Evolutionary conservation across 1,284 basidiomycete species (phyloP), one percentile per base, ranked within the genome.

Genomic region (Neolentinus lepideus): DNA sequence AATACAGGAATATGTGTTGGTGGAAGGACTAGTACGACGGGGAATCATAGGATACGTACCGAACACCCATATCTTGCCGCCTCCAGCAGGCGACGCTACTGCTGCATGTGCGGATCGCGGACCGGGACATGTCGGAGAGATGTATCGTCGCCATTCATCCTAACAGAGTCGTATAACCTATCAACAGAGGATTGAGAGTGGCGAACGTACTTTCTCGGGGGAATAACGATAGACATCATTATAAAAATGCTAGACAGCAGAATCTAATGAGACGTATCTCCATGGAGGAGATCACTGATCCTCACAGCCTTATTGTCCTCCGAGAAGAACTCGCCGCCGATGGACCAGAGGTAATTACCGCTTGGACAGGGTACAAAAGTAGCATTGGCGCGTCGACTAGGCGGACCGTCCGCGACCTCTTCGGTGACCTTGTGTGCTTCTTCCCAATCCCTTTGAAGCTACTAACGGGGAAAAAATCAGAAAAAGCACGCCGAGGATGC

Each of bases 121-220:
- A 0, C 90, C 89, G 0, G 92, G 93, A 59, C 88, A 90, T 0
- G 83, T 90, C 14, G 84, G 85, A 0, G 88, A 92, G 38, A 91
- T 79, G 62, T 91, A 94, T 64, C 84, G 85, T 9, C 88, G 77
- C 92, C 92, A 94, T 74, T 94, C 92, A 61, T 93, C 84, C 81
- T 87, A 61, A 21, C 45, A 19, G 24, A 19, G 45, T 9, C n/a
- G 45, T 9, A 11, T 51, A 54, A 54, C 47, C 24, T 22, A 8
- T 22, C 38, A 27, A 52, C 1, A n/a, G 53, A 19, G 27, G 25
- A 47, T 10, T 9, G n/a, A 47, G 27, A n/a, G 19, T 12, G 21
- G 14, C 21, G 25, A 19, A 19, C 67, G 12, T 43, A 80, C 84
- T 74, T 92, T 94, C 33, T 91, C 88, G 0, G 90, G 88, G 0